Percentiles rank a stretch among this genome's conserved stretches.
Conservation (phyloP, 1,139 yeast species). For the Sugiyamaella castrensis region DNA sequence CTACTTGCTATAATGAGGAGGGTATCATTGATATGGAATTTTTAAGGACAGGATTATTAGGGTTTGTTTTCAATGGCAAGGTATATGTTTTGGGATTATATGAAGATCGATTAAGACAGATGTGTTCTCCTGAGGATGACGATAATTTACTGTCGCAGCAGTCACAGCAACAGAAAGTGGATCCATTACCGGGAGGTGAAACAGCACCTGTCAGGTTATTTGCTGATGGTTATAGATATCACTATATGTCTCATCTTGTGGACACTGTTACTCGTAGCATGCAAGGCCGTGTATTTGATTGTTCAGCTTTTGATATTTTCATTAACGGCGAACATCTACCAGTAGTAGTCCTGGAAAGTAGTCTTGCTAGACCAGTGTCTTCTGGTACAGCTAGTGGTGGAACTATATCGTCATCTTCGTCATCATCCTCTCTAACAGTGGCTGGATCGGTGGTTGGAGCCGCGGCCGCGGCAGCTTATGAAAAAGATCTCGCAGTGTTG, state of each 20-base stretch:
- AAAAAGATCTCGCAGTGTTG: constrained; percentile 42
- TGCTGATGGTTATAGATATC: constrained; percentile 49
- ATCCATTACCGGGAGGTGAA: constrained; percentile 23
- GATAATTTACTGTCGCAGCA: constrained; percentile 28
- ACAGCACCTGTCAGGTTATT: neutral
- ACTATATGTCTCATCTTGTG: constrained; percentile 80
- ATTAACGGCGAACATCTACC: constrained; percentile 85
- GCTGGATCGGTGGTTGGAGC: constrained; percentile 7
- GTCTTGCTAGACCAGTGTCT: constrained; percentile 46
- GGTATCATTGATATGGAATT: constrained; percentile 74
- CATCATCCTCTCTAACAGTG: constrained; percentile 6
- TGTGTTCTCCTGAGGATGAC: constrained; percentile 18
- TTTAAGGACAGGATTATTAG: constrained; percentile 84
- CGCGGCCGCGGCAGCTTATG: constrained; percentile 35
- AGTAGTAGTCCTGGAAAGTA: constrained; percentile 83
- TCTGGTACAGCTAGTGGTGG: constrained; percentile 27
- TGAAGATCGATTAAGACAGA: constrained; percentile 85
- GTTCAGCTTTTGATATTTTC: constrained; percentile 85
- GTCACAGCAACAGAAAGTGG: constrained; percentile 53
- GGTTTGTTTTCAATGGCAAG: constrained; percentile 82
- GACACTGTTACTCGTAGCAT: constrained; percentile 79
- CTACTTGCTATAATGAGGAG: constrained; percentile 67
- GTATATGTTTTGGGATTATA: constrained; percentile 84
- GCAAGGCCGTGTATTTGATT: constrained; percentile 71
- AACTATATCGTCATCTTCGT: constrained; percentile 4